A percentile compares a stretch with the other conserved stretches of the same genome.
Evolutionary conservation across 208 protist species (phyloP).

Genomic region (Acanthamoeba healyi): DNA sequence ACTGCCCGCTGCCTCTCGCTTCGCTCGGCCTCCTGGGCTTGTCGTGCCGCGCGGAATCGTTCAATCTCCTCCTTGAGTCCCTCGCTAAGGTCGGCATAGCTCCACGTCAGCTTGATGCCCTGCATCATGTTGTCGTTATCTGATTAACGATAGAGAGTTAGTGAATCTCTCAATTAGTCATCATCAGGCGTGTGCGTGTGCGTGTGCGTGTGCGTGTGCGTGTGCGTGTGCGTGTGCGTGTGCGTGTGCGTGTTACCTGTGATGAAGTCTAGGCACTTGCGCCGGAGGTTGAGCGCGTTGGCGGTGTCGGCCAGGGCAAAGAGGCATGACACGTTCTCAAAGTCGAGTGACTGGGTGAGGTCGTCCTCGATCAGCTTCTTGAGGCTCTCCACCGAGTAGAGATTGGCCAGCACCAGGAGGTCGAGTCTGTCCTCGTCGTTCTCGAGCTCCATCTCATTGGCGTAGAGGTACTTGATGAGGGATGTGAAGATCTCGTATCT

Average conservation of each 20-base stretch:
- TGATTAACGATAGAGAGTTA: too few relatives aligned
- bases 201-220: neutral
- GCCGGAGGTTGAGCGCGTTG: constrained; percentile 38
- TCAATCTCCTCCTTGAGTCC: constrained; percentile 41
- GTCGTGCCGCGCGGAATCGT: neutral
- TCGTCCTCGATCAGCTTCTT: constrained; percentile 72
- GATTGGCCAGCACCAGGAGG: constrained; percentile 72
- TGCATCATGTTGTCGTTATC: constrained; percentile 6
- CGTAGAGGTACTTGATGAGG: constrained; percentile 69
- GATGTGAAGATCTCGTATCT: constrained; percentile 25
- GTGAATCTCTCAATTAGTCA: neutral
- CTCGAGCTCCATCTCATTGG: constrained; percentile 65
- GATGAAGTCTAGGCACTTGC: constrained; percentile 63
- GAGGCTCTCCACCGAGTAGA: constrained; percentile 71
- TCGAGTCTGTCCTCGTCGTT: constrained; percentile 65
- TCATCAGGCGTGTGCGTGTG: neutral
- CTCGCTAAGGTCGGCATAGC: constrained; percentile 10
- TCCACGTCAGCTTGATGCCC: constrained; percentile 52
- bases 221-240: neutral
- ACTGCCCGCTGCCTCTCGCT: neutral
- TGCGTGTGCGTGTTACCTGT: neutral
- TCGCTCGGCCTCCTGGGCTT: neutral
- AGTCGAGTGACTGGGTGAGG: constrained; percentile 35
- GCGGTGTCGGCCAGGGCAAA: constrained; percentile 58
- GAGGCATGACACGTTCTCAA: constrained; percentile 68